Percentiles rank a stretch among this genome's conserved stretches.
These are phyloP conservation scores for Colletotrichum liriopes DNA, from an alignment of 2,329 filamentous ascomycete genomes.

Conservation along the genomic window DNA sequence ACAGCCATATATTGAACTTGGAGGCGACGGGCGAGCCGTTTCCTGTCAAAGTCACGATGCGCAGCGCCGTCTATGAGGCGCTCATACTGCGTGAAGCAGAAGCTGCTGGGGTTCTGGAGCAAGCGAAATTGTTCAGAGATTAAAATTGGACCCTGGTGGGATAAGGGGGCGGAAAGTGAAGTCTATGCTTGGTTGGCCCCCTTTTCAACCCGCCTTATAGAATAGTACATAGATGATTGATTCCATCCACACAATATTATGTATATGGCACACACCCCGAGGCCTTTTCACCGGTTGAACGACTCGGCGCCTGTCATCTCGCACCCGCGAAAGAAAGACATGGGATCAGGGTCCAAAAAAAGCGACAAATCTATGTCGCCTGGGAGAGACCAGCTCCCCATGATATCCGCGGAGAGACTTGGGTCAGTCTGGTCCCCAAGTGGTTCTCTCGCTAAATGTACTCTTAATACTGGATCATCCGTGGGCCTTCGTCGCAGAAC, in stretches of 20 bases:
- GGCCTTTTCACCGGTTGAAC: not conserved
- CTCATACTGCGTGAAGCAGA: slow-evolving; percentile 30
- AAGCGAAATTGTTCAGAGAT: slow-evolving; percentile 6
- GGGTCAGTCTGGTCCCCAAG: not conserved
- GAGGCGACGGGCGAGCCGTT: slow-evolving; percentile 43
- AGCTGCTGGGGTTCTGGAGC: slow-evolving; percentile 8
- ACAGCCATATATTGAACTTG: slow-evolving; percentile 29
- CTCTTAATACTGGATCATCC: too few species aligned
- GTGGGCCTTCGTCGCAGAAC: not conserved
- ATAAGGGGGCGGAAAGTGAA: not conserved
- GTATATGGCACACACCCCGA: not conserved
- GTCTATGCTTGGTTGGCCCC: not conserved
- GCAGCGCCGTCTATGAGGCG: slow-evolving; percentile 29
- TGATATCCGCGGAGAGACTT: not conserved
- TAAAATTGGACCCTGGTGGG: not conserved
- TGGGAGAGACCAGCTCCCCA: not conserved
- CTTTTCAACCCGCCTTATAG: not conserved
- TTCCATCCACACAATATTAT: not conserved
- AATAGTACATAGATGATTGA: not conserved
- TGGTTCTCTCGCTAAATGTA: not conserved
- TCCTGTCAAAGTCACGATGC: slow-evolving; percentile 38
- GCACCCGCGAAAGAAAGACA: slow-evolving; percentile 17
- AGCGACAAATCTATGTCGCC: slow-evolving; percentile 12
- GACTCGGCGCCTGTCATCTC: slow-evolving; percentile 2
- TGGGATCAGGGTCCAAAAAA: not conserved